Evolutionary conservation across 345 rosid genomes (phyloP).

Genomic region (Dovyalis caffra): DNA sequence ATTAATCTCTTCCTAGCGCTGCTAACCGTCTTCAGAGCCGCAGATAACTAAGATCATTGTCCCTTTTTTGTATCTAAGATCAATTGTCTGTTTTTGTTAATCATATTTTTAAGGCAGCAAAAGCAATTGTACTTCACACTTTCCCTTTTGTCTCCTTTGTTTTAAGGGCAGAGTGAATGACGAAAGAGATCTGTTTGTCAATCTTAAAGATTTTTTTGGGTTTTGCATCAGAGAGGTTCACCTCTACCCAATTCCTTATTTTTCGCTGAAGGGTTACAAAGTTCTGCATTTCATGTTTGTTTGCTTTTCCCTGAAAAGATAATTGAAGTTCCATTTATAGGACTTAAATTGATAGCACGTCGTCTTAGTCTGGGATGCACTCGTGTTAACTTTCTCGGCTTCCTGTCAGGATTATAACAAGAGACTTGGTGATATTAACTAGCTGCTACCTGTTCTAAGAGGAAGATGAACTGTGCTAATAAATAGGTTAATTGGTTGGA

Average conservation of each 20-base stretch:
- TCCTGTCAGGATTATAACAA: too few relatives aligned
- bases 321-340: not conserved
- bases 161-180: not conserved
- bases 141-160: not conserved
- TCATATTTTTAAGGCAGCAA: too few relatives aligned
- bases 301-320: not conserved
- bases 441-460: too few relatives aligned
- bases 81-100: not conserved
- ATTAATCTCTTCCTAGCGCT: slow-evolving; percentile 74
- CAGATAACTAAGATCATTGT: slow-evolving; percentile 30
- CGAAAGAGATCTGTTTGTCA: not conserved
- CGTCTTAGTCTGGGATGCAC: too few relatives aligned
- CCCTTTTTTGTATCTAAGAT: not conserved
- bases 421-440: too few relatives aligned
- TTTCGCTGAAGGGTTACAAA: too few relatives aligned
- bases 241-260: not conserved
- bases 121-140: not conserved
- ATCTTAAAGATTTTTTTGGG: too few relatives aligned
- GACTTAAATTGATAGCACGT: not conserved
- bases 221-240: not conserved
- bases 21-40: slow-evolving; percentile 71
- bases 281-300: not conserved
- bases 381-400: too few relatives aligned
- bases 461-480: too few relatives aligned
- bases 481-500: too few relatives aligned